Evolutionary conservation across 2,329 filamentous ascomycete species (phyloP).

Genomic region (Pseudodiploospora longispora): DNA sequence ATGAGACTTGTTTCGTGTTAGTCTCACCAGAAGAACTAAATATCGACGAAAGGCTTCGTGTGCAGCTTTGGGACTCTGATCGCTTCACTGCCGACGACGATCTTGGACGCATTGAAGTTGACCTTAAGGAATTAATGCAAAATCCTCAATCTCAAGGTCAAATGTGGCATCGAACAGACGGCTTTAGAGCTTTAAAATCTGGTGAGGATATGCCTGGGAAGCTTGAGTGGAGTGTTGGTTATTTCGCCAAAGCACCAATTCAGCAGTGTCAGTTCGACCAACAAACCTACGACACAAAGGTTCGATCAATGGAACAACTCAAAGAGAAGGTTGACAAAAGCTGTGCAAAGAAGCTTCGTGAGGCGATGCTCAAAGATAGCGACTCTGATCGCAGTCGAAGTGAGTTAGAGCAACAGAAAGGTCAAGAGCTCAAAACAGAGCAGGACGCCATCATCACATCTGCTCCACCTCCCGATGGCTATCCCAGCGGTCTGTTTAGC

Average conservation of each 20-base stretch:
- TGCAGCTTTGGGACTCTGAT: conserved; percentile 72
- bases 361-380: conserved; percentile 41
- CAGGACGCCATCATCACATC: conserved; percentile 60
- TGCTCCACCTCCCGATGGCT: conserved; percentile 53
- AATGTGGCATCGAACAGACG: conserved; percentile 55
- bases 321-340: conserved; percentile 45
- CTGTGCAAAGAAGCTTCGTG: conserved; percentile 56
- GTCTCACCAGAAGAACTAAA: conserved; percentile 65
- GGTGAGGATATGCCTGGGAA: conserved; percentile 63
- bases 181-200: conserved; percentile 55
- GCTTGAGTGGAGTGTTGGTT: conserved; percentile 62
- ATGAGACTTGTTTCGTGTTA: conserved; percentile 61
- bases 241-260: conserved; percentile 59
- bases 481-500: conserved; percentile 58
- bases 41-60: conserved; percentile 58
- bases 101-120: conserved; percentile 62
- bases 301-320: conserved; percentile 50
- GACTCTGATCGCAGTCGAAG: conserved; percentile 44
- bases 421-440: conserved; percentile 54
- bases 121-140: conserved; percentile 57
- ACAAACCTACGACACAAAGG: conserved; percentile 51
- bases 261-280: conserved; percentile 51
- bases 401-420: conserved; percentile 60
- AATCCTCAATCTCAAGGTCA: conserved; percentile 49
- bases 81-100: conserved; percentile 66